Evolutionary conservation across 2,329 filamentous ascomycete species (phyloP).

Genomic region (Macrophomina pseudophaseolina): DNA sequence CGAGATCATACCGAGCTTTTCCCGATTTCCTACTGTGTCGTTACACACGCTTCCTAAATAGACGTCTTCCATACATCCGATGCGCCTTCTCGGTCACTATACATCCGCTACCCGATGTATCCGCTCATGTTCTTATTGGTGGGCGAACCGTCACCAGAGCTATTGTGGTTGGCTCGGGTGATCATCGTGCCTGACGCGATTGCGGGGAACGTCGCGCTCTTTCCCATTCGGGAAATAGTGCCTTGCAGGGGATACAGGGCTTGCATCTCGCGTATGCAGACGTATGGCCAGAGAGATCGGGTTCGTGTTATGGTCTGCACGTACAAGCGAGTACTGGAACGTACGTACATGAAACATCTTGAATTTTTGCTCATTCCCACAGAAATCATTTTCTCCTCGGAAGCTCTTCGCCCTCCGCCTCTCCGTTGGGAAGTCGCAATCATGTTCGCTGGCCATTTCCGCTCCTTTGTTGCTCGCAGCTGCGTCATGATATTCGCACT

Average conservation of each 20-base stretch:
- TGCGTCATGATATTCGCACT: not conserved
- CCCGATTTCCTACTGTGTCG: not conserved
- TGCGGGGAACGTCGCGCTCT: conserved; percentile 14
- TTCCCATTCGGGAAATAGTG: not conserved
- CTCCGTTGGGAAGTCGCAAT: not conserved
- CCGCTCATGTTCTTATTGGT: conserved; percentile 4
- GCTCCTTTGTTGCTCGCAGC: not conserved
- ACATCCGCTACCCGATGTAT: not conserved
- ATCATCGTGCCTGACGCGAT: conserved; percentile 16
- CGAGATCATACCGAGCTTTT: not conserved
- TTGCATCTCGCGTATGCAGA: not conserved
- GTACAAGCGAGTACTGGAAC: not conserved
- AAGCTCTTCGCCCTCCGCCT: too few relatives aligned
- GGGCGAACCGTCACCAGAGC: not conserved
- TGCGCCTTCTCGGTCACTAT: not conserved
- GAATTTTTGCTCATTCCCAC: too few relatives aligned
- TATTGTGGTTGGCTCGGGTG: conserved; percentile 7
- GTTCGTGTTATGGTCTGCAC: not conserved
- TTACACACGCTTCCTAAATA: not conserved
- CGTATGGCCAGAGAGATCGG: not conserved
- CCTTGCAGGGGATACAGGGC: not conserved
- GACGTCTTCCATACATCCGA: not conserved
- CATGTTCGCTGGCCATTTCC: not conserved
- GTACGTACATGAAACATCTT: not conserved
- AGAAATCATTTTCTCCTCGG: too few relatives aligned